A percentile compares a stretch with the other conserved stretches of the same genome.
Conservation (phyloP, 805 yeast genomes). For the Sugiyamaella floridensis region DNA sequence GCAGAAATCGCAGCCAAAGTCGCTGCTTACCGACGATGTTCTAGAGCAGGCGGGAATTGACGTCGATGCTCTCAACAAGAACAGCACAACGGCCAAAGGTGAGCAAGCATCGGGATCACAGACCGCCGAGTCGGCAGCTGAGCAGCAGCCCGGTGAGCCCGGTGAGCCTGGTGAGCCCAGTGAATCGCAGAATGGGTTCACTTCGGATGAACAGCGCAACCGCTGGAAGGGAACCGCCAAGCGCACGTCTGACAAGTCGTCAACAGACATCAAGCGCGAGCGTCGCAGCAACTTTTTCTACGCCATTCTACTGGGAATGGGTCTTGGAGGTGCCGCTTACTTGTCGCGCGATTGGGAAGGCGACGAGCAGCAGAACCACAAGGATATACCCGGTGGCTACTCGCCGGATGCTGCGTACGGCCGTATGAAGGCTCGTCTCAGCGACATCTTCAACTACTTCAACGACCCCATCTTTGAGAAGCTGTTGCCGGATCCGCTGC, state of each 20-base stretch:
- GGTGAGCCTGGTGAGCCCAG: slow-evolving; percentile 5
- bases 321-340: slow-evolving; percentile 51
- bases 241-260: slow-evolving; percentile 30
- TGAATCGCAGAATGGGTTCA: slow-evolving; percentile 7
- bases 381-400: slow-evolving; percentile 58
- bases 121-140: not conserved
- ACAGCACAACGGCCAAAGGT: not conserved
- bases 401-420: slow-evolving; percentile 56
- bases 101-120: not conserved
- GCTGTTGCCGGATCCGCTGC: slow-evolving; percentile 87
- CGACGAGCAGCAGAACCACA: slow-evolving; percentile 55
- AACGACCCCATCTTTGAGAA: slow-evolving; percentile 92
- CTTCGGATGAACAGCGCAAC: slow-evolving; percentile 26
- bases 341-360: slow-evolving; percentile 76
- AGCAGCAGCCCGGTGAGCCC: not conserved
- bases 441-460: slow-evolving; percentile 72
- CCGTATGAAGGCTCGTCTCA: slow-evolving; percentile 64
- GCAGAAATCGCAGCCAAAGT: slow-evolving; percentile 16
- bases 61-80: slow-evolving; percentile 11
- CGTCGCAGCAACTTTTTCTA: slow-evolving; percentile 70
- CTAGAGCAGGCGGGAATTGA: slow-evolving; percentile 82
- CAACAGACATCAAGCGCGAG: slow-evolving; percentile 57
- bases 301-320: slow-evolving; percentile 43
- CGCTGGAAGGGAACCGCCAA: slow-evolving; percentile 46
- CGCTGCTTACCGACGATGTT: slow-evolving; percentile 73